Conservation (phyloP, 192 early-diverging fungal species). For the Diversispora eburnea region DNA sequence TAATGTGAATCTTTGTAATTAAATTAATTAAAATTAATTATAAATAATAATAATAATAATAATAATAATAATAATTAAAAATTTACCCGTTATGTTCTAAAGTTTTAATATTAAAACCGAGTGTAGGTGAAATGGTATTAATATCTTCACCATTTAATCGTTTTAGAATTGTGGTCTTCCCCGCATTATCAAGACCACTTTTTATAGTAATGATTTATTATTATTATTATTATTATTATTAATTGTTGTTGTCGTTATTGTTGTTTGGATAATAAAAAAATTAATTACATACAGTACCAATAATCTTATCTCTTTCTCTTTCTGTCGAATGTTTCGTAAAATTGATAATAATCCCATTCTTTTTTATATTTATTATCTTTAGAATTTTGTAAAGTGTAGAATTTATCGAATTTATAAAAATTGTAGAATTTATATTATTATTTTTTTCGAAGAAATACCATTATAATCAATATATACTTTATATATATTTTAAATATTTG, state of each 20-base stretch:
- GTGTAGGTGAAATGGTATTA: conserved; percentile 86
- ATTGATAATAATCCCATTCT: conserved; percentile 94
- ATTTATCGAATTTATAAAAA: no score
- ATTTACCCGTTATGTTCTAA: conserved; percentile 72
- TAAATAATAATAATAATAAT: not conserved
- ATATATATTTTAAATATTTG: no score
- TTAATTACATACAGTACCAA: conserved; percentile 70
- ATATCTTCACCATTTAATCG: conserved; percentile 91
- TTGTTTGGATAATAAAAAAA: not conserved
- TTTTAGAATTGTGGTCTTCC: conserved; percentile 98
- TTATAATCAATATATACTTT: no score
- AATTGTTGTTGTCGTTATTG: not conserved
- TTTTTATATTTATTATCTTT: not conserved
- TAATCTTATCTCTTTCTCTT: conserved; percentile 92
- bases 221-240: not conserved
- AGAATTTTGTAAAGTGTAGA: no score
- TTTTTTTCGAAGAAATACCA: no score
- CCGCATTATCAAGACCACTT: conserved; percentile 96
- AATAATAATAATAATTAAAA: not conserved
- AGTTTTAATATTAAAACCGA: conserved; percentile 98
- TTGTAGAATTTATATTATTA: no score
- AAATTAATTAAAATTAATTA: not conserved
- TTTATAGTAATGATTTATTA: no score
- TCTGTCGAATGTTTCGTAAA: conserved; percentile 84
- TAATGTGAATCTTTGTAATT: conserved; percentile 64